phyloP scores from a whole-genome alignment of 441 rosid genomes.

The Jatropha podagrica region DNA sequence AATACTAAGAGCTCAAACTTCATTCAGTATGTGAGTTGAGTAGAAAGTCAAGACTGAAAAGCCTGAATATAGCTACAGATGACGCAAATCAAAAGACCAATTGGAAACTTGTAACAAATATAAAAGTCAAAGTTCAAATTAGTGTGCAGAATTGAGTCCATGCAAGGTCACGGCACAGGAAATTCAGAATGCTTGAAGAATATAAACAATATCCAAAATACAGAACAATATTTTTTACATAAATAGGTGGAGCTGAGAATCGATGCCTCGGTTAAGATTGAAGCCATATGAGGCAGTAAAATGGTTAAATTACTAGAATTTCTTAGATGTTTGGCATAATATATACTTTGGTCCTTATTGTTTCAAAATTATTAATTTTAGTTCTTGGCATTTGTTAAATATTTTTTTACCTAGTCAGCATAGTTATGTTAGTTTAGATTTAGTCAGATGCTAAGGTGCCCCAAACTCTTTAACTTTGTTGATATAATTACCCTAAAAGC shows the following conservation, averaged over 20 bases:
- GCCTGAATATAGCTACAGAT: background rate
- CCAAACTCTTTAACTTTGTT: too few species aligned
- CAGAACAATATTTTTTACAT: too few species aligned
- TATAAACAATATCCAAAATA: too few species aligned
- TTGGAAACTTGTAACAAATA: background rate
- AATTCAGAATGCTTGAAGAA: too few species aligned
- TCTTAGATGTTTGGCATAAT: background rate
- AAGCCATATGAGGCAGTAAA: background rate
- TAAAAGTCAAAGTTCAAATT: background rate
- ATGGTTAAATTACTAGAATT: too few species aligned
- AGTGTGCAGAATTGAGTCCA: background rate
- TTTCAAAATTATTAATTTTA: too few species aligned
- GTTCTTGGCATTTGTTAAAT: background rate
- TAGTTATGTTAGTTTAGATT: background rate
- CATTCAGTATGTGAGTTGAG: too few species aligned
- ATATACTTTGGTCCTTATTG: background rate
- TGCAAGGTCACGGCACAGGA: too few species aligned
- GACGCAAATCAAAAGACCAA: background rate
- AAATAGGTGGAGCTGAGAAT: too few species aligned
- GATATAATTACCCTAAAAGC: too few species aligned
- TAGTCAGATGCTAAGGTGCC: background rate
- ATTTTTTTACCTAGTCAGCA: background rate
- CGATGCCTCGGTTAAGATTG: background rate
- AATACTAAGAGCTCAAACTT: background rate
- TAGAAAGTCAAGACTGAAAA: background rate